Conservation (phyloP, 768 basidiomycete genomes). For the Hygrocybe coccinea region DNA sequence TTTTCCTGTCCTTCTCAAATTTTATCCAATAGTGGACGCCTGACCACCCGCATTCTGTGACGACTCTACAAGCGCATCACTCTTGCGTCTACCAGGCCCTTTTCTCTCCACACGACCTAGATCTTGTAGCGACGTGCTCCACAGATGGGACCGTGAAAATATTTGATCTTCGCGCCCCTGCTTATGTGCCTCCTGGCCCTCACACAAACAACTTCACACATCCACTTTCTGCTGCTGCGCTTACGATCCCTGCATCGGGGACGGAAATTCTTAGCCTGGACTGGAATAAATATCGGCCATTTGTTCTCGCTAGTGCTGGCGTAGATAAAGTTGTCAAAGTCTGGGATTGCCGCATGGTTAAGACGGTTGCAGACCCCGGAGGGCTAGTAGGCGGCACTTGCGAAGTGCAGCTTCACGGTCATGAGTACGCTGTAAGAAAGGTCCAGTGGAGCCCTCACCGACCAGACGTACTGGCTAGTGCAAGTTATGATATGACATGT, state of each 20-base stretch:
- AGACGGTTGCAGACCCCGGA: slow-evolving; percentile 43
- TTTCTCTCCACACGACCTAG: slow-evolving; percentile 90
- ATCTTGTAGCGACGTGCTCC: slow-evolving; percentile 76
- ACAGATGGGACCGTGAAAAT: slow-evolving; percentile 81
- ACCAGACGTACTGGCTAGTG: slow-evolving; percentile 59
- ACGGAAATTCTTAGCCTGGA: slow-evolving; percentile 79
- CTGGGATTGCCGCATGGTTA: slow-evolving; percentile 87
- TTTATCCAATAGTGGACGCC: slow-evolving; percentile 69
- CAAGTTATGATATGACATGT: slow-evolving; percentile 94
- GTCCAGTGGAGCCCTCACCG: slow-evolving; percentile 86
- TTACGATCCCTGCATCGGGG: slow-evolving; percentile 73
- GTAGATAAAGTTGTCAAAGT: slow-evolving; percentile 73
- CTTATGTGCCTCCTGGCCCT: slow-evolving; percentile 50
- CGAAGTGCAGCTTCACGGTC: slow-evolving; percentile 67
- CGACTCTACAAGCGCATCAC: slow-evolving; percentile 77
- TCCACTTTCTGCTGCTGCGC: slow-evolving; percentile 63
- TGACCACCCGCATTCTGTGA: slow-evolving; percentile 69
- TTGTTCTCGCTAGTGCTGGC: slow-evolving; percentile 69
- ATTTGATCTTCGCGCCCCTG: slow-evolving; percentile 69
- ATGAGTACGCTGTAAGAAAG: slow-evolving; percentile 87
- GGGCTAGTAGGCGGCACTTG: slow-evolving; percentile 62
- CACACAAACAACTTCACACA: slow-evolving; percentile 54
- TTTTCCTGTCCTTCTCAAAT: not conserved
- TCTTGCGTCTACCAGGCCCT: slow-evolving; percentile 86
- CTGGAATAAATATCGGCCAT: slow-evolving; percentile 90